Evolutionary conservation across 2,329 filamentous ascomycete genomes (phyloP), one percentile per base, ranked within the genome.

Genomic region (Lachnellula hyalina): DNA sequence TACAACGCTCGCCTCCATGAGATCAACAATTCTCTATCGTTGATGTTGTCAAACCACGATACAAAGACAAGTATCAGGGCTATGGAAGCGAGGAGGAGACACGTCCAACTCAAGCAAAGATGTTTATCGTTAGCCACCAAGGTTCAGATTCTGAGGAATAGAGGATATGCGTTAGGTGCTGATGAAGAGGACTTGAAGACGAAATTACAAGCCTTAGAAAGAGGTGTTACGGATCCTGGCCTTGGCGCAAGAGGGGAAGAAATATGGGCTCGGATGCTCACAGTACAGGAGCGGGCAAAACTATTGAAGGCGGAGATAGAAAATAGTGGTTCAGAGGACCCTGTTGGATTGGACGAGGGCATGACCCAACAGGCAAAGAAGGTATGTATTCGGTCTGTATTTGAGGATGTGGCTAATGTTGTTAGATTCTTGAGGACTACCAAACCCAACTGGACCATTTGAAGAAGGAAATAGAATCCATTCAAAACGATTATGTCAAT

Each of bases 261-360:
- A 74, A 83, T 94, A 45, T 94, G 89, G 89, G 90, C 89, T 61
- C 77, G 89, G 46, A 81, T 94, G 73, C 86, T 91, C 48, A 81
- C 86, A 38, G 75, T 94, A 47, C 78, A 87, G 60, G 87, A 88
- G 58, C 83, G 90, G 61, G 86, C 87, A 21, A 82, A 86, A 61
- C 80, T 84, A 64, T 72, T 95, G 63, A 86, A 86, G 66, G 83
- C 82, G 63, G 89, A 94, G 74, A 78, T 90, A 55, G 87, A 86
- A 68, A 85, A 84, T 72, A 76, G 85, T 52, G 81, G 83, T 2
- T 73, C 77, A 25, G 74, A 77, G 51, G 77, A 81, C 40, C 74
- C 76, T 15, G 79, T 81, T 35, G 76, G 79, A 0, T 71, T 92
- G 54, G 83, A 86, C 46, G 85, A 88, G 61, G 86, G 90, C 56